Base-by-base conservation (phyloP, 345 rosid species). In the Schrenkiella parvula region DNA sequence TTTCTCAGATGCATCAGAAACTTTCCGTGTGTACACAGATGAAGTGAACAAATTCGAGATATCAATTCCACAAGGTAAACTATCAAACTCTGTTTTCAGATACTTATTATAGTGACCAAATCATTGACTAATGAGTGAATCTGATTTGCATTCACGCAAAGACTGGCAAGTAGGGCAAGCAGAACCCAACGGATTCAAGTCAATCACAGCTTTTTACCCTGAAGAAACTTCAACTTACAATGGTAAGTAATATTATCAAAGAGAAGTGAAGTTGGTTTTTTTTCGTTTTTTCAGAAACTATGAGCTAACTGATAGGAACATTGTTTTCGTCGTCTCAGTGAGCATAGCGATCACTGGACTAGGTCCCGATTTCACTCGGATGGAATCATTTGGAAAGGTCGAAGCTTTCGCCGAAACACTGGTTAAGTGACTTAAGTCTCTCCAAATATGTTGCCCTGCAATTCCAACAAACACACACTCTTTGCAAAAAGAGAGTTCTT, bases 361-460 rank as follows among this genome's bases (percentile, higher is more conserved):
- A n/a, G 95, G 97, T 39, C 90, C 97, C 1, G 96, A 95, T 78
- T 95, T 85, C 43, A 95, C 99, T 6, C 78, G 77, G 66, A 83
- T 95, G 91, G 97, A 92, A 61, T 91, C 97, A 14, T 95, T 95
- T 57, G 97, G 97, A 64, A 95, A 95, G 75, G 99, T 95, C 2
- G 97, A 87, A 9, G 97, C 80, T 4, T 95, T 95, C 35, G 96
- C 95, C 0, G 96, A 95, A 53, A 91, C 90, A 48, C 73, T 93
- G 85, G 98, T 90, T 65, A 52, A n/a, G n/a, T n/a, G n/a, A n/a
- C n/a, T n/a, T n/a, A n/a, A 75, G 69, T 61, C 68, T 54, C 67
- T 22, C 19, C 18, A 3, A 13, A 37, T 62, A 37, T 61, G 2
- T 5, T 47, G 18, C 8, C 19, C 57, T 69, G 43, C 65, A 69